Evolutionary conservation across 2,329 filamentous ascomycete genomes (phyloP).

Genomic region (Trichophyton benhamiae): DNA sequence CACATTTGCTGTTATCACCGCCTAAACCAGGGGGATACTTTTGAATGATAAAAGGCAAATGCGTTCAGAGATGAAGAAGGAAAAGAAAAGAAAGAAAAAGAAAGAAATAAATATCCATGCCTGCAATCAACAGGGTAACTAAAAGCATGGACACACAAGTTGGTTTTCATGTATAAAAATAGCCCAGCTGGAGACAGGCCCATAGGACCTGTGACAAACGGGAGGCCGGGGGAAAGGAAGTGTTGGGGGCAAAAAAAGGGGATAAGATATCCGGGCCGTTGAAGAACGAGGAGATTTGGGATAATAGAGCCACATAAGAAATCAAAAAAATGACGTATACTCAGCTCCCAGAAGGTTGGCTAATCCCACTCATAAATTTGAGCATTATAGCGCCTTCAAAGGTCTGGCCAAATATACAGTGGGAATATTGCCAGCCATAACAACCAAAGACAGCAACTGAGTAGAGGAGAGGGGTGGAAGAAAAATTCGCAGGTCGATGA

Average conservation of each 20-base stretch:
- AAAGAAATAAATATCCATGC: background rate
- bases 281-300: background rate
- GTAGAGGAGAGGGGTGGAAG: conserved; percentile 7
- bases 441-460: background rate
- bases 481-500: conserved; percentile 5
- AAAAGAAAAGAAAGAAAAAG: background rate
- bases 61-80: background rate
- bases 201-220: background rate
- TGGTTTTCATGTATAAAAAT: background rate
- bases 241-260: background rate
- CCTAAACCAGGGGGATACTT: background rate
- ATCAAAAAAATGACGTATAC: background rate
- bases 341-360: background rate
- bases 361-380: background rate
- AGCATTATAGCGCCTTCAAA: conserved; percentile 7
- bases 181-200: too few relatives aligned
- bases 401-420: conserved; percentile 6
- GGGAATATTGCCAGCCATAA: conserved; percentile 4
- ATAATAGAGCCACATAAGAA: background rate
- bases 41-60: background rate
- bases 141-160: background rate
- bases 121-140: background rate
- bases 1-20: background rate
- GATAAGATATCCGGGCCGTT: background rate
- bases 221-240: background rate